Evolutionary conservation across 2,329 filamentous ascomycete species (phyloP).

Genomic region (Zymoseptoria ardabiliae): DNA sequence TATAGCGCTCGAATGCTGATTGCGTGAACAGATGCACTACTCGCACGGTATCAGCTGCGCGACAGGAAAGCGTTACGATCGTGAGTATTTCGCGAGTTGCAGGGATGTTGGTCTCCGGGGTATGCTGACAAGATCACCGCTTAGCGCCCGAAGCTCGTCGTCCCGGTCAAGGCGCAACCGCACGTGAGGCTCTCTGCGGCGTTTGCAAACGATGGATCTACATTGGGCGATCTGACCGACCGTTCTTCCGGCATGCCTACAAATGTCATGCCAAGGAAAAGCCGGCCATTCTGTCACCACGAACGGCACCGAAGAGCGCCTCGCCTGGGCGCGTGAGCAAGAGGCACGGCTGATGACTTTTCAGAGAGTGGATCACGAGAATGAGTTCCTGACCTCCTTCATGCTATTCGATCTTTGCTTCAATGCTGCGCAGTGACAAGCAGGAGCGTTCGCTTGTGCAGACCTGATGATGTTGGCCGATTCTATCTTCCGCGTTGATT

Average conservation of each 20-base stretch:
- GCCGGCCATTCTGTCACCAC: not conserved
- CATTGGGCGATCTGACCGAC: conserved; percentile 78
- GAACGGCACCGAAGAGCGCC: conserved; percentile 6
- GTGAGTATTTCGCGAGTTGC: not conserved
- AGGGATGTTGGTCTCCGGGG: not conserved
- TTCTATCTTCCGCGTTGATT: not conserved
- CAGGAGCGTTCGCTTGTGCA: not conserved
- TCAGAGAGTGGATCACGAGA: not conserved
- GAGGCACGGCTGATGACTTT: not conserved
- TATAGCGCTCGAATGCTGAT: not conserved
- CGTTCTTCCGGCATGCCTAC: conserved; percentile 84
- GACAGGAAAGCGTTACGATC: conserved; percentile 68
- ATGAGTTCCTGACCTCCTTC: not conserved
- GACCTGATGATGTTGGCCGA: not conserved
- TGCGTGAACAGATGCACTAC: conserved; percentile 56
- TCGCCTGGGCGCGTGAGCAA: conserved; percentile 6
- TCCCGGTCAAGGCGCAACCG: conserved; percentile 72
- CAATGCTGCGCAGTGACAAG: not conserved
- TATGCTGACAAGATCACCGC: not conserved
- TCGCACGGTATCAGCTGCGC: conserved; percentile 79
- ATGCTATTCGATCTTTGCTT: not conserved
- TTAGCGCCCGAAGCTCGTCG: conserved; percentile 63
- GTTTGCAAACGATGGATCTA: conserved; percentile 74
- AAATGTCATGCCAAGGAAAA: conserved; percentile 42
- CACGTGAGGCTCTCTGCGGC: conserved; percentile 73